Base-by-base conservation (phyloP, 73 alveolate genomes). In the Uronychia binucleata region DNA sequence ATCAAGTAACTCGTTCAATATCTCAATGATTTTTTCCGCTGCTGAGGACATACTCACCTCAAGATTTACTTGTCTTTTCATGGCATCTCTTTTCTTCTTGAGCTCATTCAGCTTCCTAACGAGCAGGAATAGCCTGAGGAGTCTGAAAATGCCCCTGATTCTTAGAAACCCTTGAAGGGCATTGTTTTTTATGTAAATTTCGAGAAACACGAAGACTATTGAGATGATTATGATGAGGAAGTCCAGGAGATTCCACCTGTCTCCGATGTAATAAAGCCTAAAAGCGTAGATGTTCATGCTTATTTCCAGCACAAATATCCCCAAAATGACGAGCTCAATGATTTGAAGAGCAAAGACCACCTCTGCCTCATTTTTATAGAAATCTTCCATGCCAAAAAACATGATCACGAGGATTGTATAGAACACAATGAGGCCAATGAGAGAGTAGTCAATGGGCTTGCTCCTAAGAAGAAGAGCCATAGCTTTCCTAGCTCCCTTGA, bases 81-180 rank as follows among this genome's bases (percentile, higher is more conserved):
- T 58, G 57, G 26, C 34, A 0, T 59, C 33, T 26, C 34, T 34
- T 28, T 78, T 34, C 35, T 30, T 25, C 0, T 30, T 78, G 30
- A 1, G 84, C 32, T 34, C 26, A 30, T 28, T 30, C 57, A 35
- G 46, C 60, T 35, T 79, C 59, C 34, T 31, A 58, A 25, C n/a
- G 28, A 28, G 60, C 58, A 14, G 86, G 86, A 14, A 79, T 32
- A 79, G 32, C 26, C 78, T 57, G 5, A 79, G 57, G 0, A 79
- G 28, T 35, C 86, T 34, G 31, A 79, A 31, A 46, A 79, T 33
- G 26, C 86, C 86, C 57, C 86, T 79, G n/a, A 57, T 58, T 31
- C 79, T 79, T 25, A 79, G 32, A 0, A 79, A 19, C 0, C 26
- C 28, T 26, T 34, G 28, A 0, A 79, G 1, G 27, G 79, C 28